These are phyloP conservation scores for Aegilops sharonensis DNA, from an alignment of 176 grass and related monocot species.

Conservation along the genomic window DNA sequence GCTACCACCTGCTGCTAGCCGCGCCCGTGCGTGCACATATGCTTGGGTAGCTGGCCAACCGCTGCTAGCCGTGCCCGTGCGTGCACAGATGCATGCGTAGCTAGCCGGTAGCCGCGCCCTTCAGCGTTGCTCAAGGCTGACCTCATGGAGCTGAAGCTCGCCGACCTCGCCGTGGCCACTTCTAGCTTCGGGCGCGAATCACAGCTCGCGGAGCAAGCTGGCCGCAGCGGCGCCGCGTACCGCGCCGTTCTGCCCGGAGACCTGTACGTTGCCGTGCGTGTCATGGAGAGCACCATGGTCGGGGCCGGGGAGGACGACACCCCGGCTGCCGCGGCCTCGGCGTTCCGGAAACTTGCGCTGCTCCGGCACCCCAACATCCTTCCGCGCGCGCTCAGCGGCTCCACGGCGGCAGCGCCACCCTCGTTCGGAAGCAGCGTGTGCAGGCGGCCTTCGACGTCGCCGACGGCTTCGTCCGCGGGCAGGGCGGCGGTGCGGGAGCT, in stretches of 20 bases:
- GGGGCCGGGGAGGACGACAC: constrained; percentile 38
- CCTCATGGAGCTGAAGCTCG: constrained; percentile 69
- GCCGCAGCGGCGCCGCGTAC: constrained; percentile 72
- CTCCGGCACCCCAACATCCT: constrained; percentile 87
- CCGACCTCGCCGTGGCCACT: constrained; percentile 63
- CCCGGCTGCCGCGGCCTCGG: constrained; percentile 19
- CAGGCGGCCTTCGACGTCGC: too few species aligned
- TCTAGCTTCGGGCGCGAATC: constrained; percentile 84
- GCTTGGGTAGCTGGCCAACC: too few species aligned
- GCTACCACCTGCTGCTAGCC: too few species aligned
- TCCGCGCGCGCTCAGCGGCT: neutral
- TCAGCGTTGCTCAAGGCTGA: too few species aligned
- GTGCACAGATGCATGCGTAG: too few species aligned
- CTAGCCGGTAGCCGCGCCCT: too few species aligned
- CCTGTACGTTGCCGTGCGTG: constrained; percentile 72
- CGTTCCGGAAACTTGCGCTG: constrained; percentile 60
- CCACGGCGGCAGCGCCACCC: too few species aligned
- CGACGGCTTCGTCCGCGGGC: too few species aligned
- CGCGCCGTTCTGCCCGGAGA: constrained; percentile 71
- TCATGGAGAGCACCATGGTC: constrained; percentile 45
- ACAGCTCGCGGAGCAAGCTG: constrained; percentile 70
- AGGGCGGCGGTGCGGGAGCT: too few species aligned
- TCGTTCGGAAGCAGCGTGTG: too few species aligned
- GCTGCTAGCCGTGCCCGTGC: too few species aligned
- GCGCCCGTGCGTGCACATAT: too few species aligned